A percentile compares a stretch with the other conserved stretches of the same genome.
Evolutionary conservation across 2,329 filamentous ascomycete genomes (phyloP).

Genomic region (Rosellinia necatrix): DNA sequence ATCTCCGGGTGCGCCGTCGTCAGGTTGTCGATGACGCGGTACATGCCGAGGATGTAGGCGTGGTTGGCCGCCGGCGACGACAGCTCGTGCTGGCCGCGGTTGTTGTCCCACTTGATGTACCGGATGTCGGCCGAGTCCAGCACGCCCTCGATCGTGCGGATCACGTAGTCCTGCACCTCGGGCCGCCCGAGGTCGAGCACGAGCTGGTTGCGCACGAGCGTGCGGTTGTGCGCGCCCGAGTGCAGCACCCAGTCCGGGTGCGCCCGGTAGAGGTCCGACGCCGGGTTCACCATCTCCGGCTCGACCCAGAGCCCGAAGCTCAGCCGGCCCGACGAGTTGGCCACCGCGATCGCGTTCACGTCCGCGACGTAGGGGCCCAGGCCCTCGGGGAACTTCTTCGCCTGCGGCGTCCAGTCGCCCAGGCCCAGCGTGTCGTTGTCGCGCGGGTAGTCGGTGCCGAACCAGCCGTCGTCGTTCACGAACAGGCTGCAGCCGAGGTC

Average conservation of each 20-base stretch:
- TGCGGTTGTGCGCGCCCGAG: conserved; percentile 60
- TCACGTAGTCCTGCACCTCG: conserved; percentile 67
- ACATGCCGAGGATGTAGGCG: conserved; percentile 66
- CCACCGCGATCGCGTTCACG: conserved; percentile 54
- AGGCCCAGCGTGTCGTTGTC: conserved; percentile 61
- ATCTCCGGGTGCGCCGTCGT: conserved; percentile 64
- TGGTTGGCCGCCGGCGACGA: conserved; percentile 59
- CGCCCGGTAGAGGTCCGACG: conserved; percentile 62
- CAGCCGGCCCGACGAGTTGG: conserved; percentile 53
- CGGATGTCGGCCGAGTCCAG: conserved; percentile 57
- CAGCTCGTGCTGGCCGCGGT: conserved; percentile 66
- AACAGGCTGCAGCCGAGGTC: conserved; percentile 65
- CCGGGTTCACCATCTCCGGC: conserved; percentile 69
- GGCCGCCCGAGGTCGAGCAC: conserved; percentile 64
- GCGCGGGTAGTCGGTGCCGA: conserved; percentile 65
- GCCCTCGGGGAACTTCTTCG: conserved; percentile 61
- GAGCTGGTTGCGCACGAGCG: conserved; percentile 60
- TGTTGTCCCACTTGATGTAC: conserved; percentile 73
- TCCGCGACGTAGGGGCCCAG: conserved; percentile 55
- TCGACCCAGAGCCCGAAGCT: conserved; percentile 71
- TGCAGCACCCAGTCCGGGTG: conserved; percentile 69
- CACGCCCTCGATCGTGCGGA: conserved; percentile 57
- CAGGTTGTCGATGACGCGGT: conserved; percentile 63
- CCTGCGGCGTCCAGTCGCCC: conserved; percentile 67
- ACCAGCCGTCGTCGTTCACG: conserved; percentile 71